Evolutionary conservation across 352 stramenopile genomes (phyloP), one percentile per base, ranked within the genome.

Genomic region (Peronosclerospora sorghi): DNA sequence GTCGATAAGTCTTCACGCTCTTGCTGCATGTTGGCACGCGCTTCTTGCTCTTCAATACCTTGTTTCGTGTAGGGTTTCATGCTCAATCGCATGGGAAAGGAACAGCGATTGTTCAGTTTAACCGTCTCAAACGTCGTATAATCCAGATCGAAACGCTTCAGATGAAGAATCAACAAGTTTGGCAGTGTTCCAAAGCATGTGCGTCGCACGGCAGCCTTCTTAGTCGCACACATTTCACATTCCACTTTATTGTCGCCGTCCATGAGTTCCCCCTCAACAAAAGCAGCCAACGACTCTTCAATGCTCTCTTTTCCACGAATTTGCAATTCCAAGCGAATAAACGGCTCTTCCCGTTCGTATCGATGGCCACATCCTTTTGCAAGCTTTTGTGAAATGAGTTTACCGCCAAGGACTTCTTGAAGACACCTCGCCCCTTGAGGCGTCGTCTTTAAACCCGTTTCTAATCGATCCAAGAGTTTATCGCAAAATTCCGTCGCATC

Each of bases 141-240:
- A 61, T 99, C 96, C 53, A 99, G 80, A 72, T 99, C 96, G 56
- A 99, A 99, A 35, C 96, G 82, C 70, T 99, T 99, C 36, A 99
- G 58, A 56, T 98, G 96, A 28, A 99, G 66, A 44, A 99, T 95
- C 15, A 99, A 68, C 41, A 98, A 68, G 51, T 98, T 97, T 0
- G 96, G 96, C 12, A 99, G 61, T 13, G 73, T 70, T 3, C 88
- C 95, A 50, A 98, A 96, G 46, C 90, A 97, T 8, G 92, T 98
- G 38, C 94, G 68, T 19, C 96, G 71, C 7, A 98, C 78, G 13
- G 94, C 96, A 51, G 97, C 95, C 43, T 97, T 98, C 51, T 99
- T 98, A 10, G 94, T 95, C 21, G 86, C 94, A 65, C 95, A 99
- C 2, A 87, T 62, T 50, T 99, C 96, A 51, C 96, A 99, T 50